These are phyloP conservation scores for Coprinellus aureogranulatus DNA, from an alignment of 768 basidiomycete species.

Conservation along the genomic window DNA sequence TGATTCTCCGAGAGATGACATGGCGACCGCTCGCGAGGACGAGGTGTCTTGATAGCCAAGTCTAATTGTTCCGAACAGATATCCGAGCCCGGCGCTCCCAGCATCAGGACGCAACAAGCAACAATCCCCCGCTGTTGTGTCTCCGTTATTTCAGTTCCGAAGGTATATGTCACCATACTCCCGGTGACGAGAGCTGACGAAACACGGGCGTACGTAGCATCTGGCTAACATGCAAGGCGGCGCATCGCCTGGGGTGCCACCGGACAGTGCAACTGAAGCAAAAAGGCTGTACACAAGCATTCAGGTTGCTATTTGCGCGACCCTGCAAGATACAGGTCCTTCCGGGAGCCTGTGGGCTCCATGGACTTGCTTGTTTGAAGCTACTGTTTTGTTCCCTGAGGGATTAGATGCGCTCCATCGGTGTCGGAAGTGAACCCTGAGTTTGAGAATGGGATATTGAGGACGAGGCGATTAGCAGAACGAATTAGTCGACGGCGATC, in stretches of 20 bases:
- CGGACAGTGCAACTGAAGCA: too few relatives aligned
- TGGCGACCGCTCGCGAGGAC: slow-evolving; percentile 1
- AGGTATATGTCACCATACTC: too few relatives aligned
- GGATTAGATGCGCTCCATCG: neutral
- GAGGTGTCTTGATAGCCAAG: neutral
- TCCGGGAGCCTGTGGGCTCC: neutral
- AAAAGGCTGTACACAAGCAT: too few relatives aligned
- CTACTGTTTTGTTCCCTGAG: neutral
- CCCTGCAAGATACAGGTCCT: neutral
- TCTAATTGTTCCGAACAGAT: too few relatives aligned
- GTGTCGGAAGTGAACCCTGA: neutral
- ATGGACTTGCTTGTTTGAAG: neutral
- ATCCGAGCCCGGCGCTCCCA: neutral
- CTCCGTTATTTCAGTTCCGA: too few relatives aligned
- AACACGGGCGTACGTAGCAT: too few relatives aligned
- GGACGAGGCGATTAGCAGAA: neutral
- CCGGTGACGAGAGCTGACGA: too few relatives aligned
- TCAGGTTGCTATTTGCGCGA: too few relatives aligned
- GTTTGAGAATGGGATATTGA: neutral
- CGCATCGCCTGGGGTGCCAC: too few relatives aligned
- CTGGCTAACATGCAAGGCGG: too few relatives aligned
- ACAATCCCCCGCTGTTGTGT: too few relatives aligned
- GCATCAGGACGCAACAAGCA: neutral
- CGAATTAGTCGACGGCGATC: slow-evolving; percentile 5
- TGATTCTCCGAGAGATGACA: slow-evolving; percentile 2